Percentiles rank a stretch among this genome's conserved stretches.
phyloP scores from a whole-genome alignment of 2,329 filamentous ascomycete genomes.

The Phialophora verrucosa region DNA sequence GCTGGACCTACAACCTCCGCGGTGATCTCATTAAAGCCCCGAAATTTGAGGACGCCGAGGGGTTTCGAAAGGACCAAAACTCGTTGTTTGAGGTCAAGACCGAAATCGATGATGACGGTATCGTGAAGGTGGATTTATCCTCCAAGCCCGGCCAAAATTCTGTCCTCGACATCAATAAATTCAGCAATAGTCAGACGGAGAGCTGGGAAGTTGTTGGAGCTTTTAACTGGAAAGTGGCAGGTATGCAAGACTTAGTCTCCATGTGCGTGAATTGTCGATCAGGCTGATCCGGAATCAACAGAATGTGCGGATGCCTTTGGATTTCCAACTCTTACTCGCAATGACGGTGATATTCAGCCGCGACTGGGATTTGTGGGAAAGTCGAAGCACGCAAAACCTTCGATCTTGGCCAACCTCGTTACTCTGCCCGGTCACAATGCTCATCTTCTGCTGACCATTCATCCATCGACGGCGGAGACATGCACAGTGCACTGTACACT shows the following conservation, averaged over 20 bases:
- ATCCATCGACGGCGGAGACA: not conserved
- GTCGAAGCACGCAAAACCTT: not conserved
- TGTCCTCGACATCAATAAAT: not conserved
- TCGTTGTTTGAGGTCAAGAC: constrained; percentile 1
- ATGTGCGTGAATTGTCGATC: not conserved
- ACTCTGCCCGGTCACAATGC: not conserved
- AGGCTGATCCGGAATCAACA: not conserved
- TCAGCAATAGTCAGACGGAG: not conserved
- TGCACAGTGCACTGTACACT: not conserved
- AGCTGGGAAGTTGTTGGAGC: not conserved
- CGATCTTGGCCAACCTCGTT: not conserved
- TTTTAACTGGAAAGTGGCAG: not conserved
- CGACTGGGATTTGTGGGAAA: not conserved
- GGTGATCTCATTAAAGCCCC: not conserved
- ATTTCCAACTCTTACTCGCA: not conserved
- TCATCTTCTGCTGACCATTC: not conserved
- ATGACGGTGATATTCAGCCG: not conserved
- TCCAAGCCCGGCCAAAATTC: not conserved
- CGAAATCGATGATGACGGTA: not conserved
- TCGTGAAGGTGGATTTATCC: not conserved
- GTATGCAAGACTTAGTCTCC: not conserved
- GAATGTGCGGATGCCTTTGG: not conserved
- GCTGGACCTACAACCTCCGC: not conserved
- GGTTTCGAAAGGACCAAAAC: not conserved
- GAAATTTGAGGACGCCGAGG: not conserved